Evolutionary conservation across 495 filamentous ascomycete species (phyloP), one percentile per base, ranked within the genome.

Genomic region (Tuber calosporum): DNA sequence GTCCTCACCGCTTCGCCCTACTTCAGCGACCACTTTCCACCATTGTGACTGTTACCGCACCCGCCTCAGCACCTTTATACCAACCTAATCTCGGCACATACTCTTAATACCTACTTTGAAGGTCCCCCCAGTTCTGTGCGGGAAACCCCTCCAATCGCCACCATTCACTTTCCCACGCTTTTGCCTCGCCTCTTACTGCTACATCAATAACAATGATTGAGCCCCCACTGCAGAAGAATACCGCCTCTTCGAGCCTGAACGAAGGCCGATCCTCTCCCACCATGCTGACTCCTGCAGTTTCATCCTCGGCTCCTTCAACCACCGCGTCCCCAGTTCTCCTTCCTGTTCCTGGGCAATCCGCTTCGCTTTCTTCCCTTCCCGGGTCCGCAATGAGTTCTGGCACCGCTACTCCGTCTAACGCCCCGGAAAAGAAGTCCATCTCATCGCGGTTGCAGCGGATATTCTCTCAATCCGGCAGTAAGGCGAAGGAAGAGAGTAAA

Each of bases 121-220:
- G 37, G 38, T 66, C 74, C 77, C 77, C 71, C 70, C 22, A 45
- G 68, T 74, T 69, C 69, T 73, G 76, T 77, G 70, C 74, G 58
- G 75, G 77, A 78, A 74, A 70, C 68, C 34, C 66, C 67, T 66
- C 42, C 77, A 79, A 81, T 80, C 79, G 79, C 79, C 79, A 81
- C 79, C 75, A 81, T 81, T 81, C 75, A 73, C 75, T 78, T 75
- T 81, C 68, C 67, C 75, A 74, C 73, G 69, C 75, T 77, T 42
- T 42, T 72, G 74, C 79, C 79, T 45, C 79, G 74, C 70, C 39
- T 78, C 69, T 71, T 78, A 40, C 48, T 81, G 19, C 62, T 81
- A 43, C 78, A 81, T 74, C 79, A 81, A 81, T 81, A 81, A 81
- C 79, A 78, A 81, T 81, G 79, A 78, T 78, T 74, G 79, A 81